These are phyloP conservation scores for Aquilaria agallochum DNA, from an alignment of 441 rosid genomes.

Conservation along the genomic window DNA sequence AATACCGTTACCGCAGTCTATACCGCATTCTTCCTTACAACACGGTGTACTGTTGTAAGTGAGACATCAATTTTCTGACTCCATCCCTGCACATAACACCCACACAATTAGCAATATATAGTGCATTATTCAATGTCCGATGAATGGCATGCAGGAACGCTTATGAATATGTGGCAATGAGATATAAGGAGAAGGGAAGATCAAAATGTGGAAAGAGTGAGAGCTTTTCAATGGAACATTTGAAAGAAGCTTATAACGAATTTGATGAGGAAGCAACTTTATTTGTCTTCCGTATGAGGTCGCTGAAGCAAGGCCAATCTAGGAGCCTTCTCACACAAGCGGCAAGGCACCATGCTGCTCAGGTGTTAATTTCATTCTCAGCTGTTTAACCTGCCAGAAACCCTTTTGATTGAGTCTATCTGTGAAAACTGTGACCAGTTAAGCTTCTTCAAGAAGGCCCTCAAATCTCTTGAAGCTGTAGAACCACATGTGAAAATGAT, in stretches of 20 bases:
- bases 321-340: conserved; percentile 83
- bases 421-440: conserved; percentile 28
- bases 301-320: conserved; percentile 72
- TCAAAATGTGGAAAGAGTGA: conserved; percentile 57
- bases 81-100: too few relatives aligned
- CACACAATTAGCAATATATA: too few relatives aligned
- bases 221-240: conserved; percentile 43
- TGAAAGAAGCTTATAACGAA: conserved; percentile 58
- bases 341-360: conserved; percentile 81
- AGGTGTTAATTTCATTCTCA: conserved; percentile 33
- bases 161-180: conserved; percentile 42
- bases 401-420: conserved; percentile 1
- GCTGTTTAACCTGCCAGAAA: too few relatives aligned
- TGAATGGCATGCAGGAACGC: conserved; percentile 29
- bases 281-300: conserved; percentile 61
- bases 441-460: conserved; percentile 61
- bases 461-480: conserved; percentile 54
- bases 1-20: too few relatives aligned
- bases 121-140: too few relatives aligned
- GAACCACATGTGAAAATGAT: conserved; percentile 60
- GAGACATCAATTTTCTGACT: too few relatives aligned
- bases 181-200: conserved; percentile 56
- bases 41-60: too few relatives aligned
- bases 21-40: too few relatives aligned
- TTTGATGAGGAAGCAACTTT: conserved; percentile 67